Base-by-base conservation (phyloP, 139 green algal genomes). In the Haematococcus sp. region DNA sequence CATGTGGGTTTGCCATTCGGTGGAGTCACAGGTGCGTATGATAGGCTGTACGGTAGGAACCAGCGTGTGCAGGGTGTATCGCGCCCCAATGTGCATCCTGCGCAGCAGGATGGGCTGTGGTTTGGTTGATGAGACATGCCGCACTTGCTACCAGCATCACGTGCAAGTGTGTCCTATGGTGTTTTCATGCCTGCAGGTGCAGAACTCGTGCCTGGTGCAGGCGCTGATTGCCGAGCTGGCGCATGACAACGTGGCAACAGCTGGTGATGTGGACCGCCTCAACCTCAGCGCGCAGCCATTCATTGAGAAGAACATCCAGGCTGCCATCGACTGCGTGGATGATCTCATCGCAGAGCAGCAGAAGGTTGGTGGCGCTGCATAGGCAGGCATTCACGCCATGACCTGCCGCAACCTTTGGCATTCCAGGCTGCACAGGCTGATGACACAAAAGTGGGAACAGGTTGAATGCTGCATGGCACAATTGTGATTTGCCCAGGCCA, bases 291-390 rank as follows among this genome's bases (percentile, higher is more conserved):
- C 88, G 13, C 83, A 84, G 2, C 87, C 88, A 19, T 93, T 94
- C 64, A 71, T 98, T 30, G 91, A 97, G 84, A 91, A 92, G 61
- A 96, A 94, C 68, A 82, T 98, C 67, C 86, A 92, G 73, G 93
- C 91, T 60, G 76, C 98, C 19, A 87, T 91, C 15, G 95, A 98
- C 55, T 97, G 90, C 81, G 85, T 98, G 75, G 96, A 99, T 70
- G 96, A 99, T 77, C 68, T 98, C 55, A 75, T 95, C 63, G 56
- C 68, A 31, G 89, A 94, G 80, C 86, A 92, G 82, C 79, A 85
- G 17, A 94, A 91, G 79, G 83, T 83, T 55, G 2, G 46, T 23
- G 17, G 27, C 25, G 58, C 11, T 40, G 7, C 56, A 64, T 9
- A n/a, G 13, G 56, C 56, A 64, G 56, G 56, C 56, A 30, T 13